These are phyloP conservation scores for Paramecium pentaurelia DNA, from an alignment of 73 alveolate species.

Conservation along the genomic window DNA sequence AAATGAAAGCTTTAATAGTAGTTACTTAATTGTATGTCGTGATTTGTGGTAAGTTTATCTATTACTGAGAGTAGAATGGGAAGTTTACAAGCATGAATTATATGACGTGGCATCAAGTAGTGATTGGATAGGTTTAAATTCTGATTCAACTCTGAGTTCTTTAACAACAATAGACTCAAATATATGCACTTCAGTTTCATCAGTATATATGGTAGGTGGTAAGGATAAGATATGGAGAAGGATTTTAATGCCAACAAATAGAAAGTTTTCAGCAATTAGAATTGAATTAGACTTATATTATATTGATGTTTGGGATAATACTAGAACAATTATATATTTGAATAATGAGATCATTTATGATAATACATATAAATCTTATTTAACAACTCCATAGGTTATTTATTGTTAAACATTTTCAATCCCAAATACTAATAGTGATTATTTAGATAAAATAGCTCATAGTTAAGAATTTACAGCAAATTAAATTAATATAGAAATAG, in stretches of 20 bases:
- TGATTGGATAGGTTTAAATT: conserved; percentile 7
- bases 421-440: background rate
- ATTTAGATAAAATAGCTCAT: background rate
- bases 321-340: background rate
- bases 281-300: background rate
- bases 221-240: conserved; percentile 6
- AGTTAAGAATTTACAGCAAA: background rate
- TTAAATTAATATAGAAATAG: background rate
- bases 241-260: background rate
- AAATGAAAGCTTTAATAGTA: background rate
- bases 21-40: background rate
- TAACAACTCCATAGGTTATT: background rate
- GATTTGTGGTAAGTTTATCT: background rate
- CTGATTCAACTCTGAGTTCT: conserved; percentile 23
- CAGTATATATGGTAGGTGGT: background rate
- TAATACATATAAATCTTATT: background rate
- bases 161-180: background rate
- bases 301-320: background rate
- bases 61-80: background rate
- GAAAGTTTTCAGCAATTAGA: background rate
- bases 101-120: background rate
- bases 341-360: background rate
- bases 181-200: background rate
- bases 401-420: background rate
- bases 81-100: background rate